phyloP scores from a whole-genome alignment of 2,329 filamentous ascomycete genomes.

The Plenodomus lindquistii region DNA sequence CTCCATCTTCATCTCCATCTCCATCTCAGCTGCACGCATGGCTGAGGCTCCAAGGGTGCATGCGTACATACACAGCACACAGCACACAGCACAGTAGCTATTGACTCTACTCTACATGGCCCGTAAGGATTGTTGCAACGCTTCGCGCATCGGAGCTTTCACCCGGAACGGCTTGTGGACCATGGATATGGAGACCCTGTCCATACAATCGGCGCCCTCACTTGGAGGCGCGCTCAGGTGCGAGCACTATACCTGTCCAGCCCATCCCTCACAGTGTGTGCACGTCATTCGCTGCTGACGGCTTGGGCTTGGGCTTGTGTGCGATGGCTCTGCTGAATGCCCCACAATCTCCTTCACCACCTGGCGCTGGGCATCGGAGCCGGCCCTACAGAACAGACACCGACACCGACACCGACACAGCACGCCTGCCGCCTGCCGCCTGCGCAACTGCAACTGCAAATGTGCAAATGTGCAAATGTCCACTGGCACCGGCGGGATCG shows the following conservation, averaged over 20 bases:
- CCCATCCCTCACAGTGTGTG: conserved; percentile 8
- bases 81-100: no score
- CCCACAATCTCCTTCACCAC: conserved; percentile 20
- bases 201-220: conserved; percentile 34
- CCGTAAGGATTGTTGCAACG: conserved; percentile 25
- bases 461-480: no score
- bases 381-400: no score
- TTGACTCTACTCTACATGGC: no score
- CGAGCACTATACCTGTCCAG: conserved; percentile 16
- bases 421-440: no score
- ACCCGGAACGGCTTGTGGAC: background rate
- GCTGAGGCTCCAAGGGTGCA: conserved; percentile 22
- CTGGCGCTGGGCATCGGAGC: no score
- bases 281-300: conserved; percentile 20
- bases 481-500: conserved; percentile 33
- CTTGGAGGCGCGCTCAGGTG: conserved; percentile 10
- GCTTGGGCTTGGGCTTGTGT: conserved; percentile 12
- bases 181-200: conserved; percentile 26
- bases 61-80: no score
- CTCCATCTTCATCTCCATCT: no score
- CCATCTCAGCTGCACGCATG: no score
- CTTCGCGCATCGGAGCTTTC: conserved; percentile 37
- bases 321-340: conserved; percentile 14
- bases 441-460: no score
- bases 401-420: no score